phyloP scores from a whole-genome alignment of 2,329 filamentous ascomycete species.

The Mycosphaerella arachidis region DNA sequence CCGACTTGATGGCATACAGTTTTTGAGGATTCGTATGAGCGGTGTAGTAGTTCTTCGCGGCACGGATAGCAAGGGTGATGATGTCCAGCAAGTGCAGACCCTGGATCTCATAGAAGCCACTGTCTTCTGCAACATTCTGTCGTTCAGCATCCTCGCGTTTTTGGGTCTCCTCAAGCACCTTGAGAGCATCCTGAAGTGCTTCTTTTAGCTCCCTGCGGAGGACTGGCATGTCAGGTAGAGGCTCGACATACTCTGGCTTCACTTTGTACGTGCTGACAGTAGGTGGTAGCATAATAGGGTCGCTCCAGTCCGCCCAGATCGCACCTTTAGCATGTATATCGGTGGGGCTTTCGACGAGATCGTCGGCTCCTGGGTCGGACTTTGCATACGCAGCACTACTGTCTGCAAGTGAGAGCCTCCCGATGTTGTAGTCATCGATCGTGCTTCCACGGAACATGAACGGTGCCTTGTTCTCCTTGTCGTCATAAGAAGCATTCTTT shows the following conservation, averaged over 20 bases:
- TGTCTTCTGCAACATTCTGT: conserved; percentile 38
- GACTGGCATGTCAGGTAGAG: conserved; percentile 75
- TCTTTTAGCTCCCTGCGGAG: conserved; percentile 67
- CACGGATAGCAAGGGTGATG: conserved; percentile 89
- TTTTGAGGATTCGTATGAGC: conserved; percentile 82
- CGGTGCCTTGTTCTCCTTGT: conserved; percentile 32
- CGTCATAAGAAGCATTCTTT: conserved; percentile 15
- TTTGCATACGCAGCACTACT: conserved; percentile 25
- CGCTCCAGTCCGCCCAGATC: conserved; percentile 53
- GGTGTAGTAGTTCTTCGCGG: conserved; percentile 95
- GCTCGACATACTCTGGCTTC: conserved; percentile 73
- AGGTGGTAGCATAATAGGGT: conserved; percentile 83
- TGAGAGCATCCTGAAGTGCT: conserved; percentile 64
- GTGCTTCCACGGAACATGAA: conserved; percentile 15
- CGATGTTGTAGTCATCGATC: conserved; percentile 23
- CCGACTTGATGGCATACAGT: conserved; percentile 79
- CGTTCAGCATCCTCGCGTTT: conserved; percentile 21
- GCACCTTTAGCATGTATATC: conserved; percentile 45
- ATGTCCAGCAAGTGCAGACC: conserved; percentile 90
- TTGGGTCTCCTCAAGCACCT: conserved; percentile 59
- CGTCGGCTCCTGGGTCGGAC: conserved; percentile 33
- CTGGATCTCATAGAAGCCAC: conserved; percentile 79
- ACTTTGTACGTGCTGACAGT: conserved; percentile 95
- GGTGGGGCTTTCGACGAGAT: conserved; percentile 50
- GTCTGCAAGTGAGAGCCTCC: conserved; percentile 26